These are phyloP conservation scores for Zygnema circumcarinatum DNA, from an alignment of 139 green algal species.

Conservation along the genomic window DNA sequence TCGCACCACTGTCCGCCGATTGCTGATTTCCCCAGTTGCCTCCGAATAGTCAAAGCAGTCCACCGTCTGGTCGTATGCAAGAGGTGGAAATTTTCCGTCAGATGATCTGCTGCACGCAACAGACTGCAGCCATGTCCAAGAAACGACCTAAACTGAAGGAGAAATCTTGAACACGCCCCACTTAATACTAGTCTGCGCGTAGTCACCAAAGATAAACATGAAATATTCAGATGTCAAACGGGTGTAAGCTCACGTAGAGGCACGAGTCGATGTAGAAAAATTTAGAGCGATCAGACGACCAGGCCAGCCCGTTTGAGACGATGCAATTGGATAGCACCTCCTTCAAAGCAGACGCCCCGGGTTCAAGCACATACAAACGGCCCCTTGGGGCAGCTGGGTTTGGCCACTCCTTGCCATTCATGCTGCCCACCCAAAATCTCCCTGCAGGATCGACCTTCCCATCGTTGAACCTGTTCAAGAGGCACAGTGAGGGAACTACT, in stretches of 20 bases:
- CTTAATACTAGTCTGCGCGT: no score
- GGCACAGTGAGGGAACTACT: background rate
- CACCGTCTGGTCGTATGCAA: background rate
- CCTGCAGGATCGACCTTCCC: constrained; percentile 49
- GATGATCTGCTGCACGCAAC: no score
- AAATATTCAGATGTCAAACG: background rate
- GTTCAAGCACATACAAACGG: constrained; percentile 21
- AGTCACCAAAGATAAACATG: no score
- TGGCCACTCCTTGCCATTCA: constrained; percentile 43
- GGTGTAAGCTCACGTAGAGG: background rate
- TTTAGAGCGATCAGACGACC: constrained; percentile 12
- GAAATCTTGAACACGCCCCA: no score
- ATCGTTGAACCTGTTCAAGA: constrained; percentile 46
- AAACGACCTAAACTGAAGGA: no score
- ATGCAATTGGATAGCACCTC: background rate
- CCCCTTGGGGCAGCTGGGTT: background rate
- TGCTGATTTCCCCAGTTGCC: background rate
- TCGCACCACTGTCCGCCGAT: constrained; percentile 10
- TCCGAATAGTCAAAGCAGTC: constrained; percentile 10
- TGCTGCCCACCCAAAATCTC: constrained; percentile 53
- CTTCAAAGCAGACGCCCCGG: background rate
- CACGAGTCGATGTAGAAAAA: constrained; percentile 55
- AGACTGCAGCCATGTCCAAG: no score
- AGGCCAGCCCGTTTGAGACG: constrained; percentile 51
- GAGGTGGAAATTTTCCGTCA: no score